Evolutionary conservation across 768 basidiomycete species (phyloP).

Genomic region (Mycena rosella): DNA sequence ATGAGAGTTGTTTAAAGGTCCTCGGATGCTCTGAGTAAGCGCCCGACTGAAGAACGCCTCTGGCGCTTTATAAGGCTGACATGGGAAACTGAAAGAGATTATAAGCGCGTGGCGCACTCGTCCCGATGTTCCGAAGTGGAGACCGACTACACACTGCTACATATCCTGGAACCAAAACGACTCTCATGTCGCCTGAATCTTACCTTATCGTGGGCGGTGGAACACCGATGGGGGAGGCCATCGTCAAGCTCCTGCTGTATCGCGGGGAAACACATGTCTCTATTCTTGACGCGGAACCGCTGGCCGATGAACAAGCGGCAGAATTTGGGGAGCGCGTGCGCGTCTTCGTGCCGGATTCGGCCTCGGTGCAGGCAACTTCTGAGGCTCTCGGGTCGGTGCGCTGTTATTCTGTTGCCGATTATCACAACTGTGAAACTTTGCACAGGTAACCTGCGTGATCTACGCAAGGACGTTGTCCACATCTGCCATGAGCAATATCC

Average conservation of each 20-base stretch:
- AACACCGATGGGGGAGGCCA: constrained; percentile 56
- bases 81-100: too few species aligned
- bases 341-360: constrained; percentile 62
- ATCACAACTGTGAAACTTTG: constrained; percentile 39
- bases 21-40: too few species aligned
- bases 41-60: too few species aligned
- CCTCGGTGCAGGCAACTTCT: constrained; percentile 45
- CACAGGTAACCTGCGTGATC: constrained; percentile 59
- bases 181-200: constrained; percentile 40
- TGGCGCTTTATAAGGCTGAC: too few species aligned
- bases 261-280: constrained; percentile 55
- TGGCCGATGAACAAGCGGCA: constrained; percentile 45
- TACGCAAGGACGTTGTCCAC: constrained; percentile 62
- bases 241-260: constrained; percentile 58
- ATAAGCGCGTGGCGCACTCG: too few species aligned
- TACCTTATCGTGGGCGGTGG: constrained; percentile 66
- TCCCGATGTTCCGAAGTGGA: too few species aligned
- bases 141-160: too few species aligned
- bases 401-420: neutral
- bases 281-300: constrained; percentile 60
- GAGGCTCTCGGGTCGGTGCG: constrained; percentile 53
- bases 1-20: too few species aligned
- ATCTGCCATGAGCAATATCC: constrained; percentile 43
- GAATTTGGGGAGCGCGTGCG: constrained; percentile 42
- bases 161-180: too few species aligned